Evolutionary conservation across 148 eudicot genomes (phyloP).

Genomic region (Limonium bicolor): DNA sequence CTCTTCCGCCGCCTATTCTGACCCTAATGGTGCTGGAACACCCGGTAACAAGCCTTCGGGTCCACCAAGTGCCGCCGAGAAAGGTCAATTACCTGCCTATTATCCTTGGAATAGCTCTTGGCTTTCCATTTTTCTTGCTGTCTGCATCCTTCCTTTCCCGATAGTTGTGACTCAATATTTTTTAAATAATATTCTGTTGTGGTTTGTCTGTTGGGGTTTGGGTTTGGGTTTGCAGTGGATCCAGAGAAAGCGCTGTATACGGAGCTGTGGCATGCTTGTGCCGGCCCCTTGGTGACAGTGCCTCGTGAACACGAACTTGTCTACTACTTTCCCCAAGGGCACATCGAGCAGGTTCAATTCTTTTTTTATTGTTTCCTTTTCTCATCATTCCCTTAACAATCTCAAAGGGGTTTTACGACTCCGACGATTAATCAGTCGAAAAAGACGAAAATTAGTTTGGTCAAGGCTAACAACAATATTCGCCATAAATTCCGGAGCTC

Average conservation of each 20-base stretch:
- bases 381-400: not conserved
- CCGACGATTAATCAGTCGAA: too few relatives aligned
- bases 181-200: not conserved
- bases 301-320: constrained; percentile 64
- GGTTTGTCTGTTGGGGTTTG: not conserved
- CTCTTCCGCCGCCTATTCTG: constrained; percentile 6
- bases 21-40: constrained; percentile 10
- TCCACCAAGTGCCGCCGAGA: constrained; percentile 15
- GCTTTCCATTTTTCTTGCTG: not conserved
- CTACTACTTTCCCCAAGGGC: constrained; percentile 94
- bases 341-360: constrained; percentile 79
- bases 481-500: too few relatives aligned
- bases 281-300: constrained; percentile 91
- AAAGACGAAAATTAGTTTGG: too few relatives aligned
- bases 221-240: constrained; percentile 34
- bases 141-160: constrained; percentile 1
- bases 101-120: not conserved
- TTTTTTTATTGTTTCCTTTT: not conserved
- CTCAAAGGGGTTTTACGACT: not conserved
- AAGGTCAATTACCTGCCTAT: constrained; percentile 24
- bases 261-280: constrained; percentile 94
- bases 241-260: constrained; percentile 63
- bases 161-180: not conserved
- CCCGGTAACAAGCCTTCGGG: constrained; percentile 4
- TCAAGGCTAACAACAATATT: too few relatives aligned